phyloP scores from a whole-genome alignment of 805 yeast species.

The Pichia kluyveri region DNA sequence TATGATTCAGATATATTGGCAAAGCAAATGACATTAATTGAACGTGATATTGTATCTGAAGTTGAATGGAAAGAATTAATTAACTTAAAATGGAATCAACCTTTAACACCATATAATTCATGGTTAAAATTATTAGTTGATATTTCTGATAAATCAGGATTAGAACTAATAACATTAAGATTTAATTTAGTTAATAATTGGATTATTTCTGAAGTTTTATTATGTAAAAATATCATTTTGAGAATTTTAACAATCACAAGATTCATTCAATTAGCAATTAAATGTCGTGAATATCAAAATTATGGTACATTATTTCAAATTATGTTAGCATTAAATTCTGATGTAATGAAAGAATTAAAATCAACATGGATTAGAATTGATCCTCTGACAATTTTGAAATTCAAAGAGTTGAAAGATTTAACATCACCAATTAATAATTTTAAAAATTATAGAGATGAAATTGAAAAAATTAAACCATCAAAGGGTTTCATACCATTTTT shows the following conservation, averaged over 20 bases:
- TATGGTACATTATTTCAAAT: slow-evolving; percentile 85
- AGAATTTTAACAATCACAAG: slow-evolving; percentile 69
- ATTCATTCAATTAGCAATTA: slow-evolving; percentile 78
- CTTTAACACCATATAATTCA: slow-evolving; percentile 59
- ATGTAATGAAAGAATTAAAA: slow-evolving; percentile 45
- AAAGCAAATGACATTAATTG: slow-evolving; percentile 78
- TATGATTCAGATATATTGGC: slow-evolving; percentile 61
- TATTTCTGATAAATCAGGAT: slow-evolving; percentile 43
- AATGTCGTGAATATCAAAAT: slow-evolving; percentile 66
- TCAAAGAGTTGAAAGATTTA: slow-evolving; percentile 59
- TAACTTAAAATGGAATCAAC: slow-evolving; percentile 64
- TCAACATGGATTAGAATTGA: slow-evolving; percentile 70
- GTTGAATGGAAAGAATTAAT: slow-evolving; percentile 89
- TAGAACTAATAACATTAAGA: slow-evolving; percentile 72
- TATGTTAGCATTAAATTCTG: slow-evolving; percentile 68
- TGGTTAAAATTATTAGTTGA: slow-evolving; percentile 74
- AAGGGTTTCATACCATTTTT: slow-evolving; percentile 86
- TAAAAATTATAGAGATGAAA: slow-evolving; percentile 50
- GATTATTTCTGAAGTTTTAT: slow-evolving; percentile 79
- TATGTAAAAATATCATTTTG: slow-evolving; percentile 53
- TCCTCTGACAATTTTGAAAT: slow-evolving; percentile 60
- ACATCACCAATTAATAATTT: slow-evolving; percentile 74
- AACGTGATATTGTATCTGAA: slow-evolving; percentile 72
- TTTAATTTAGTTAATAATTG: slow-evolving; percentile 87
- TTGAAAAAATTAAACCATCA: slow-evolving; percentile 46